Conservation (phyloP, 768 basidiomycete genomes). For the Hypholoma fasciculare region DNA sequence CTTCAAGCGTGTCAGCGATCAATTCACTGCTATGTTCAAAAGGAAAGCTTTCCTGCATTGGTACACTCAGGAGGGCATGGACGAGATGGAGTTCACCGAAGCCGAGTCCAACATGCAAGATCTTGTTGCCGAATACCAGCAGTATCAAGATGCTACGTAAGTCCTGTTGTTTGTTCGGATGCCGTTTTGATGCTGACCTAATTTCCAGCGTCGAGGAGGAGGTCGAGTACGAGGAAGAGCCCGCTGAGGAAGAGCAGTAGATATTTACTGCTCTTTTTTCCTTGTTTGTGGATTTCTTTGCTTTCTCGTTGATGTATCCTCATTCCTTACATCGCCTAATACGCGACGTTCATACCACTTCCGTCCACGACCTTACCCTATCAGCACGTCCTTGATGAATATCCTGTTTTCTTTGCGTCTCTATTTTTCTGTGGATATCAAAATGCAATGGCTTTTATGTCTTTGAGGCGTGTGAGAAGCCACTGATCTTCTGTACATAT, state of each 20-base stretch:
- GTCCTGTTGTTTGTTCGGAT: constrained; percentile 27
- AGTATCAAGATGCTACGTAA: constrained; percentile 93
- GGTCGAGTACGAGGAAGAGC: constrained; percentile 87
- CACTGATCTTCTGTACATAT: neutral
- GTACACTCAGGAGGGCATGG: constrained; percentile 99
- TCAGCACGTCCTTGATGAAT: constrained; percentile 37
- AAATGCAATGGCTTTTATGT: constrained; percentile 28
- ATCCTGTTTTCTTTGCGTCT: constrained; percentile 22
- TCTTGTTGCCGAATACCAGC: constrained; percentile 96
- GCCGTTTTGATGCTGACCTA: neutral
- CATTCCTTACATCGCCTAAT: neutral
- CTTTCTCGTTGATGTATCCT: constrained; percentile 14
- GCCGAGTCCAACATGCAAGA: constrained; percentile 99
- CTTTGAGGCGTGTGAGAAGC: constrained; percentile 9
- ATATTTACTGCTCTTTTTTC: constrained; percentile 2
- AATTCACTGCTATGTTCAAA: constrained; percentile 99
- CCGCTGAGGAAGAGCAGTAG: constrained; percentile 57
- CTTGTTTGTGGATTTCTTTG: constrained; percentile 11
- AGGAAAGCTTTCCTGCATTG: constrained; percentile 98
- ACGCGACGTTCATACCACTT: constrained; percentile 15
- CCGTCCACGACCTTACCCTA: constrained; percentile 29
- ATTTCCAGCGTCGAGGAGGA: constrained; percentile 75
- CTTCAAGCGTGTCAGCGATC: constrained; percentile 98
- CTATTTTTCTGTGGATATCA: constrained; percentile 30
- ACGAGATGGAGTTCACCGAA: constrained; percentile 99